Evolutionary conservation across 305 asterid genomes (phyloP).

Genomic region (Fraxinus dipetala): DNA sequence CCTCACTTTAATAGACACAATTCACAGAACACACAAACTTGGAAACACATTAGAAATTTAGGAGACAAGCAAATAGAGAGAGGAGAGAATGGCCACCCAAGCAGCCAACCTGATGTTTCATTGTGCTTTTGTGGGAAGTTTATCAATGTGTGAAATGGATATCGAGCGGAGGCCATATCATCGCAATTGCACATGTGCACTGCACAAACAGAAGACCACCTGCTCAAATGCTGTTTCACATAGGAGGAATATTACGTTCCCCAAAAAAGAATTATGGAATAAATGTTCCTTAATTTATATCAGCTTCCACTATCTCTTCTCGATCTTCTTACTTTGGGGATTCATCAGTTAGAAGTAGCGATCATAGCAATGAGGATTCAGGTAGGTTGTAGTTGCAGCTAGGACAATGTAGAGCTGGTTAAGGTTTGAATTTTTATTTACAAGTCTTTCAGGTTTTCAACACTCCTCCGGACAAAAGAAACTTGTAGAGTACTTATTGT

Average conservation of each 20-base stretch:
- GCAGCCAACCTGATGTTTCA: constrained; percentile 29
- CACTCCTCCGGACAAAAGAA: background rate
- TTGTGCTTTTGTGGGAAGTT: constrained; percentile 33
- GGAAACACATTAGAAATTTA: background rate
- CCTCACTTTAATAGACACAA: background rate
- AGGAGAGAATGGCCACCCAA: constrained; percentile 19
- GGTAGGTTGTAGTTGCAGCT: background rate
- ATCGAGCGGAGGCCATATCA: constrained; percentile 41
- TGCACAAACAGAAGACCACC: constrained; percentile 21
- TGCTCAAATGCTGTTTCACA: constrained; percentile 19
- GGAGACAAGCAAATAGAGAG: background rate
- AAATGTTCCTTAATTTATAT: constrained; percentile 26
- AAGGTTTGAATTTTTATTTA: background rate
- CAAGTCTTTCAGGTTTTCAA: background rate
- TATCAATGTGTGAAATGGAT: constrained; percentile 27
- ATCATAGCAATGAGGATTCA: constrained; percentile 1
- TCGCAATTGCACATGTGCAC: constrained; percentile 32
- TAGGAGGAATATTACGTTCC: constrained; percentile 6
- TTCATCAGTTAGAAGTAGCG: background rate
- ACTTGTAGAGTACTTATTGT: background rate
- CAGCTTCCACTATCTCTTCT: constrained; percentile 17
- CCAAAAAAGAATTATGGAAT: constrained; percentile 30
- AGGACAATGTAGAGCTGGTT: background rate
- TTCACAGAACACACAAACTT: background rate
- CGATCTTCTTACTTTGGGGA: constrained; percentile 1